These are phyloP conservation scores for Mycena rosella DNA, from an alignment of 768 basidiomycete genomes.

Conservation along the genomic window DNA sequence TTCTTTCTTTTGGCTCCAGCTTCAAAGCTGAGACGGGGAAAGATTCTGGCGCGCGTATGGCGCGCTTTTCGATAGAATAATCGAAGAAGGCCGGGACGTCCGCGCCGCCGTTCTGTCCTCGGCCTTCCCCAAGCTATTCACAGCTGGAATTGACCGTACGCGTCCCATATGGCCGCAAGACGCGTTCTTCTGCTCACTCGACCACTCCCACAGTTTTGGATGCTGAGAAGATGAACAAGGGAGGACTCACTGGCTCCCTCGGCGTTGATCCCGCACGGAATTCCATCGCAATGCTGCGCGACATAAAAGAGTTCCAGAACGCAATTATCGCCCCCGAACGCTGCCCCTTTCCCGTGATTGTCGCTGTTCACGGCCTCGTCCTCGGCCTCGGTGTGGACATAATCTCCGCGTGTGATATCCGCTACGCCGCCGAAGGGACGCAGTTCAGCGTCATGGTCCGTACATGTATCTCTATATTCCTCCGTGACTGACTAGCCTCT, in stretches of 20 bases:
- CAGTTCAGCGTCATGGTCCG: conserved; percentile 69
- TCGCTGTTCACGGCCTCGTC: conserved; percentile 68
- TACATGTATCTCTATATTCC: neutral
- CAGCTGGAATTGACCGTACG: conserved; percentile 74
- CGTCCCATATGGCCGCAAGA: neutral
- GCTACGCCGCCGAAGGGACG: conserved; percentile 62
- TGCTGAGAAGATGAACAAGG: conserved; percentile 26
- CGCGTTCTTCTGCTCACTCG: neutral
- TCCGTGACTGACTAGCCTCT: neutral
- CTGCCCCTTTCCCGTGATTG: conserved; percentile 72
- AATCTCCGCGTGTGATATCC: conserved; percentile 67
- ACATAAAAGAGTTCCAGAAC: conserved; percentile 63
- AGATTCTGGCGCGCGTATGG: conserved; percentile 73
- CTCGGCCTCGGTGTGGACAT: conserved; percentile 74
- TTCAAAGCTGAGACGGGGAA: neutral
- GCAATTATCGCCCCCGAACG: conserved; percentile 66
- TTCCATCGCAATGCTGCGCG: conserved; percentile 50
- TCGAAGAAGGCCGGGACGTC: conserved; percentile 52
- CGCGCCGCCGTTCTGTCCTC: conserved; percentile 70
- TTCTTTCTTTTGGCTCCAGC: neutral
- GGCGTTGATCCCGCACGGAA: conserved; percentile 54
- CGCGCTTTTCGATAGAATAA: conserved; percentile 59
- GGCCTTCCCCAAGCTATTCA: conserved; percentile 65
- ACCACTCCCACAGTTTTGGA: conserved; percentile 11
- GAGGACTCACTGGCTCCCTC: neutral